Evolutionary conservation across 2,329 filamentous ascomycete genomes (phyloP).

Genomic region (Ophiostoma novo-ulmi): DNA sequence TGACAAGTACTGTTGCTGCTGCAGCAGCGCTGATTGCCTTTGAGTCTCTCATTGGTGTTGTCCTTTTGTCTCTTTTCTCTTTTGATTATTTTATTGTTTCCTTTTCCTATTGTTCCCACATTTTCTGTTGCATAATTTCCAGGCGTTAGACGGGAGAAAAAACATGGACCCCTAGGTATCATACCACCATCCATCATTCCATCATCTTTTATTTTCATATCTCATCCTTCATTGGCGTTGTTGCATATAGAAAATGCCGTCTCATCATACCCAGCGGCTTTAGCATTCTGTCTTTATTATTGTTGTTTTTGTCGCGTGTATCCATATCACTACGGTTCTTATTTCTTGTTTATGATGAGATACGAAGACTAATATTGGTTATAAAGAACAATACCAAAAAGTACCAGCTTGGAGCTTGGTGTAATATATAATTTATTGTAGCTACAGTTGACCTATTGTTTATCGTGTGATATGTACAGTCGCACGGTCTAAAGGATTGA

Average conservation of each 20-base stretch:
- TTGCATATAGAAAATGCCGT: constrained; percentile 13
- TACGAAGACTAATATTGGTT: background rate
- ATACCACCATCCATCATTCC: background rate
- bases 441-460: too few relatives aligned
- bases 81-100: background rate
- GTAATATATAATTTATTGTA: background rate
- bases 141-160: background rate
- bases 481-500: background rate
- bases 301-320: background rate
- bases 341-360: background rate
- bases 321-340: background rate
- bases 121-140: background rate
- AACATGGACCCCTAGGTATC: background rate
- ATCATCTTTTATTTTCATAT: background rate
- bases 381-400: background rate
- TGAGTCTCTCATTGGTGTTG: background rate
- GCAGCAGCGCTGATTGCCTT: background rate
- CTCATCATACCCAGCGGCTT: constrained; percentile 15
- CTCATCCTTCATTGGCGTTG: constrained; percentile 8
- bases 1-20: background rate
- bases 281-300: background rate
- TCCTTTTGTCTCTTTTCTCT: background rate
- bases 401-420: constrained; percentile 1
- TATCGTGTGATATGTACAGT: too few relatives aligned
- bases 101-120: constrained; percentile 8